Base-by-base conservation (phyloP, 345 rosid species). In the Heritiera littoralis region DNA sequence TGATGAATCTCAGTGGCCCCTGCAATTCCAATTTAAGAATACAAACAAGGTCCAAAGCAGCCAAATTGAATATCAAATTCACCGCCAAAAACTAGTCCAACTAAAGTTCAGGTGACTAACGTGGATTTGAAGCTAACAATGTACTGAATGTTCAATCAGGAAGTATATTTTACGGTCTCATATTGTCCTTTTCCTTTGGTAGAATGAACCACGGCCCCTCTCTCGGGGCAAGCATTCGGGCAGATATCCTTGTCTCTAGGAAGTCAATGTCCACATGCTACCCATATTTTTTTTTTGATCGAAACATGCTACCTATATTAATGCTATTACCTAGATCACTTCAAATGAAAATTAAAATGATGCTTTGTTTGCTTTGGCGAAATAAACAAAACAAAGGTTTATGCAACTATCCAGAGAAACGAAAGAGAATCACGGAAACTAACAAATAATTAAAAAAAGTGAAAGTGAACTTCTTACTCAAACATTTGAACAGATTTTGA, bases 1-100 rank as follows among this genome's bases (percentile, higher is more conserved):
- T 3, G 11, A 54, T 32, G 79, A 43, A 86, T 74, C 85, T 68
- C 81, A 78, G 82, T 82, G 41, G 32, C 60, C 74, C 46, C 9
- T 43, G 41, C 32, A 63, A 14, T 75, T 17, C 35, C 59, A 74
- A 60, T 72, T 72, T 40, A 41, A 35, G 58, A 35, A 1, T 1
- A 61, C 66, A 17, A 20, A 23, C 9, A 56, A 28, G 32, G 3
- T 55, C 45, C 51, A 60, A 66, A 60, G 56, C 71, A 56, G 66
- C 56, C 75, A 61, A 74, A 72, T 76, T 49, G 68, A 58, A 76
- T 3, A 41, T 66, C 64, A 45, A 70, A 38, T 35, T 41, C 41
- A 59, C 49, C 9, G 45, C 41, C 41, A 9, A 70, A 52, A 74
- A 66, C 61, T 56, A 28, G 64, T 77, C 74, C 35, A 41, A 41